phyloP scores from a whole-genome alignment of 1,284 basidiomycete species.

The Ustilago cynodontis region DNA sequence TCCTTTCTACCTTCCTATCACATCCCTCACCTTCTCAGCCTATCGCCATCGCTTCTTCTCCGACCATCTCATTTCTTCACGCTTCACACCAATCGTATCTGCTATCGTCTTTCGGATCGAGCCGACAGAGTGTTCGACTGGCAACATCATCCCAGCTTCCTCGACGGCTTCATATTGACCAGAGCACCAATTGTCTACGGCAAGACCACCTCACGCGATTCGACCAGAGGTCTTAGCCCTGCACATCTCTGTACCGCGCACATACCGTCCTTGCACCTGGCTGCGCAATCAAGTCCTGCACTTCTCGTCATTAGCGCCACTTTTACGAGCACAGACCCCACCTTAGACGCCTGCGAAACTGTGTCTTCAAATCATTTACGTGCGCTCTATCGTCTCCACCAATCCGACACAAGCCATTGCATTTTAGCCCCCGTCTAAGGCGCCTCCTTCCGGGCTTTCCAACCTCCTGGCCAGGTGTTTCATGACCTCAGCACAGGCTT shows the following conservation, averaged over 20 bases:
- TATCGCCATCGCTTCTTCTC: background rate
- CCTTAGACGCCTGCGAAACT: background rate
- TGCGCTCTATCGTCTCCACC: background rate
- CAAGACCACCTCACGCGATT: background rate
- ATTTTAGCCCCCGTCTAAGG: background rate
- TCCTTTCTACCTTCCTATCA: conserved; percentile 1
- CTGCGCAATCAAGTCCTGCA: background rate
- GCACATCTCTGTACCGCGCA: background rate
- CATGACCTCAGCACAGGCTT: background rate
- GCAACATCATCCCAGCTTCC: background rate
- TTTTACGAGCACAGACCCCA: background rate
- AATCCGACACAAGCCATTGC: background rate
- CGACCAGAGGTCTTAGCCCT: background rate
- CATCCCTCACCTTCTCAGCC: background rate
- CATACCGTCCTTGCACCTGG: background rate
- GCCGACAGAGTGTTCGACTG: background rate
- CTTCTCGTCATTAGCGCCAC: background rate
- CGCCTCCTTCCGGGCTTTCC: background rate
- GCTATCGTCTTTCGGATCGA: background rate
- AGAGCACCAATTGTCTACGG: background rate
- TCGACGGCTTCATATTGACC: background rate
- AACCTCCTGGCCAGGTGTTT: background rate
- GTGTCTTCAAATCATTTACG: background rate
- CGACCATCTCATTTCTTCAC: background rate
- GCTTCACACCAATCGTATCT: background rate